A percentile compares a stretch with the other conserved stretches of the same genome.
These are phyloP conservation scores for Panicum virgatum DNA, from an alignment of 202 grass and related monocot genomes.

Conservation along the genomic window DNA sequence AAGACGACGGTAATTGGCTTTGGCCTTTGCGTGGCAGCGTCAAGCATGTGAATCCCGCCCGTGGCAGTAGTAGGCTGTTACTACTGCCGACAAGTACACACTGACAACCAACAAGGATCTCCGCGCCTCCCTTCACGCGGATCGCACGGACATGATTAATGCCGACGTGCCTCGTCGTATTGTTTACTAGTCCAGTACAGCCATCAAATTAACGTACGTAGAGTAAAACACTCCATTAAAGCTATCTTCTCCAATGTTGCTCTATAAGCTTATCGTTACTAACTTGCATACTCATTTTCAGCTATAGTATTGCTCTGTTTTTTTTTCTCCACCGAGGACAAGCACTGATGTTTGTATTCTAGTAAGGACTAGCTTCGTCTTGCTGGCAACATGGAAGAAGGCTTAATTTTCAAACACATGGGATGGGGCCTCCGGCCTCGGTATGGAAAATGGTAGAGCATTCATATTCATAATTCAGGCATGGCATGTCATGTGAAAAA, in stretches of 20 bases:
- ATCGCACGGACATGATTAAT: slow-evolving; percentile 1
- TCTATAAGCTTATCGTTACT: too few species aligned
- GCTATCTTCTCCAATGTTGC: too few species aligned
- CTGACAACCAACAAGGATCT: background rate
- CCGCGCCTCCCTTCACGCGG: background rate
- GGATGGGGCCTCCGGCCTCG: background rate
- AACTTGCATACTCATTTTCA: too few species aligned
- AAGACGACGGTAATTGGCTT: too few species aligned
- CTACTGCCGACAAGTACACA: background rate
- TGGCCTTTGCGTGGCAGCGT: too few species aligned
- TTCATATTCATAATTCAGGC: background rate
- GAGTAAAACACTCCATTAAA: too few species aligned
- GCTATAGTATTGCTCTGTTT: too few species aligned
- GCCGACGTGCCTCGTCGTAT: background rate
- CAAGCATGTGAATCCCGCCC: background rate
- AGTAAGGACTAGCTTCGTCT: background rate
- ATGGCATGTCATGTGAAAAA: background rate
- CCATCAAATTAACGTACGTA: background rate
- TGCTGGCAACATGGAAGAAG: background rate
- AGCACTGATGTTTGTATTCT: too few species aligned
- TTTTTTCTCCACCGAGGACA: too few species aligned
- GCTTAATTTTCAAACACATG: background rate
- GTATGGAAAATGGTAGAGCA: background rate
- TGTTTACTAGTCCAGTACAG: background rate
- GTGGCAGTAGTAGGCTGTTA: too few species aligned